A percentile compares a stretch with the other conserved stretches of the same genome.
These are phyloP conservation scores for Acanthamoeba castellanii DNA, from an alignment of 208 protist species.

Conservation along the genomic window DNA sequence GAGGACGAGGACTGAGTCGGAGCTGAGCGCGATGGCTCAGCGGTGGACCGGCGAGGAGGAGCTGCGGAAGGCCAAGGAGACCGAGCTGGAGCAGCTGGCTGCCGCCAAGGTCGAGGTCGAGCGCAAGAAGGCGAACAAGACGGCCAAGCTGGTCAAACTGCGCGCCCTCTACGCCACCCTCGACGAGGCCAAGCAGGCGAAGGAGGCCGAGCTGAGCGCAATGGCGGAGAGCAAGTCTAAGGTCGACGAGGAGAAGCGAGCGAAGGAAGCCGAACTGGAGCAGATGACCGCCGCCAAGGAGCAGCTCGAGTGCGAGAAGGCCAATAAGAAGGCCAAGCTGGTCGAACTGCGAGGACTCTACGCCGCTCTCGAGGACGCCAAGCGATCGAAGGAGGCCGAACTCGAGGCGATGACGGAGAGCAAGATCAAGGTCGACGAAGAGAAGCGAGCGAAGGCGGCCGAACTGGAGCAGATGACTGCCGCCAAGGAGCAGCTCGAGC, in stretches of 20 bases:
- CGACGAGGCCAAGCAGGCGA: background rate
- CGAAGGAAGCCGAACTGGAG: background rate
- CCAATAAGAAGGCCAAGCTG: background rate
- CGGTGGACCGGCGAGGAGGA: background rate
- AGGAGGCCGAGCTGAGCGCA: background rate
- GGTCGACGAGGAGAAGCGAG: too few relatives aligned
- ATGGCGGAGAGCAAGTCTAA: background rate
- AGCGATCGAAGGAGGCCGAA: background rate
- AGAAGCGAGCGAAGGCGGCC: too few relatives aligned
- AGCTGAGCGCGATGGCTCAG: background rate
- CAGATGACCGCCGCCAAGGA: background rate
- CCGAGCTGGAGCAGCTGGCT: background rate
- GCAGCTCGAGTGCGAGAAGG: background rate
- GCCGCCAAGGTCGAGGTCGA: background rate
- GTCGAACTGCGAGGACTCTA: too few relatives aligned
- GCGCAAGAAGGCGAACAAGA: background rate
- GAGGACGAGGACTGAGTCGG: background rate
- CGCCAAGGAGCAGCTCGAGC: background rate
- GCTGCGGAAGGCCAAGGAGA: constrained; percentile 25
- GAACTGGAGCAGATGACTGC: background rate
- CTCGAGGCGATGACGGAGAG: background rate
- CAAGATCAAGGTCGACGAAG: too few relatives aligned
- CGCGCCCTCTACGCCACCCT: background rate
- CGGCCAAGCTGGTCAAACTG: constrained; percentile 11
- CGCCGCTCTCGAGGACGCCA: background rate